phyloP scores from a whole-genome alignment of 192 early-diverging fungal genomes.

The Mortierella antarctica region DNA sequence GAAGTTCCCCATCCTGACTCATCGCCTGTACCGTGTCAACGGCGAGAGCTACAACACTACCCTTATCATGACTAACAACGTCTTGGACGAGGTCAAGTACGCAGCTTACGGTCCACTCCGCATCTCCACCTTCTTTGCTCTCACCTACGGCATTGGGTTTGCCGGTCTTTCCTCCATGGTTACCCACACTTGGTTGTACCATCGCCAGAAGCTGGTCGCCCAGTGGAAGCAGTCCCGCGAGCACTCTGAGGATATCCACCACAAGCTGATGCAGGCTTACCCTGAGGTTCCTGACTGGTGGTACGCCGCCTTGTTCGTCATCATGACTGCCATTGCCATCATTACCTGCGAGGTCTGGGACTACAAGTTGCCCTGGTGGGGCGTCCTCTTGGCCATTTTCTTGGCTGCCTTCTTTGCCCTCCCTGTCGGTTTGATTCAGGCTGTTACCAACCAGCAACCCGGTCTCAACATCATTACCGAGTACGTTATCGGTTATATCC shows the following conservation, averaged over 20 bases:
- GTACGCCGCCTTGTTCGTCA: slow-evolving; percentile 59
- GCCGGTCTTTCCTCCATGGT: slow-evolving; percentile 66
- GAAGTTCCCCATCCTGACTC: slow-evolving; percentile 54
- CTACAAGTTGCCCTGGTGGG: slow-evolving; percentile 64
- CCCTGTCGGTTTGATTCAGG: slow-evolving; percentile 69
- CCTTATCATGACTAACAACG: slow-evolving; percentile 38
- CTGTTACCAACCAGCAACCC: slow-evolving; percentile 62
- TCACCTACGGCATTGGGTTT: slow-evolving; percentile 65
- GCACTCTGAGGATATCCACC: slow-evolving; percentile 66
- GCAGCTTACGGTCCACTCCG: slow-evolving; percentile 57
- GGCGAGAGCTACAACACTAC: slow-evolving; percentile 48
- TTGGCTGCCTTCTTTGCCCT: slow-evolving; percentile 56
- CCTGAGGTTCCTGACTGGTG: slow-evolving; percentile 67
- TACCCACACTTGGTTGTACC: slow-evolving; percentile 68
- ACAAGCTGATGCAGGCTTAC: slow-evolving; percentile 74
- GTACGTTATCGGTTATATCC: slow-evolving; percentile 65
- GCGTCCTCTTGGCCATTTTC: slow-evolving; percentile 54
- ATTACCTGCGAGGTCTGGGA: slow-evolving; percentile 43
- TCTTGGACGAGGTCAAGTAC: slow-evolving; percentile 59
- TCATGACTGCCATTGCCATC: slow-evolving; percentile 50
- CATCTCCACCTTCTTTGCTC: slow-evolving; percentile 61
- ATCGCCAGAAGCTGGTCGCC: slow-evolving; percentile 65
- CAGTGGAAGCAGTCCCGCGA: slow-evolving; percentile 55
- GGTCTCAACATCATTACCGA: slow-evolving; percentile 70
- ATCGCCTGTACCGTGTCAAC: slow-evolving; percentile 33